A percentile compares a stretch with the other conserved stretches of the same genome.
Conservation (phyloP, 495 filamentous ascomycete species). For the Penicillium pulvis region DNA sequence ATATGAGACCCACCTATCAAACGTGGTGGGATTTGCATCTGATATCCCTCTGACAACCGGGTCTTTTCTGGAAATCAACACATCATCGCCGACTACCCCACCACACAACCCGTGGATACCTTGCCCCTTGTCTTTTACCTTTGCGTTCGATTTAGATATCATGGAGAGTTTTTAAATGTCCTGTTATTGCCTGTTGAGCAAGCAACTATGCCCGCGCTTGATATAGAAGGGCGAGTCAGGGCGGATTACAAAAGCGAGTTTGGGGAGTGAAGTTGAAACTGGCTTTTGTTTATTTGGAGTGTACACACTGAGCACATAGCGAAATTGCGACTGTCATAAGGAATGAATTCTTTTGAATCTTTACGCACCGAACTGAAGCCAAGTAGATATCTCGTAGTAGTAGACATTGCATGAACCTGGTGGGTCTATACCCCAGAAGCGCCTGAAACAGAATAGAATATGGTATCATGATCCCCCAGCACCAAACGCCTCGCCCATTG, state of each 20-base stretch:
- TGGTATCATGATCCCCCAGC: slow-evolving; percentile 32
- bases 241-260: slow-evolving; percentile 25
- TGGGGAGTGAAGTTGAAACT: slow-evolving; percentile 19
- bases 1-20: slow-evolving; percentile 10
- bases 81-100: slow-evolving; percentile 23
- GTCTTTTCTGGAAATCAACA: slow-evolving; percentile 18
- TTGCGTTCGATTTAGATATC: slow-evolving; percentile 73
- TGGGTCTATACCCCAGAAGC: neutral
- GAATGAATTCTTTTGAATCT: slow-evolving; percentile 4
- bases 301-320: slow-evolving; percentile 27
- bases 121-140: slow-evolving; percentile 40
- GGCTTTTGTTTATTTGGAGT: slow-evolving; percentile 19
- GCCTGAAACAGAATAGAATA: slow-evolving; percentile 14
- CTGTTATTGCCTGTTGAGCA: slow-evolving; percentile 59
- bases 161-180: slow-evolving; percentile 56
- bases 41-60: slow-evolving; percentile 5
- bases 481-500: slow-evolving; percentile 23
- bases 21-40: neutral
- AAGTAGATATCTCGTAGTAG: neutral
- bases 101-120: slow-evolving; percentile 19
- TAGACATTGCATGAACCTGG: slow-evolving; percentile 2
- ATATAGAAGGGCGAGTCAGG: slow-evolving; percentile 22
- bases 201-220: slow-evolving; percentile 59
- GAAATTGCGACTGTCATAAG: slow-evolving; percentile 9
- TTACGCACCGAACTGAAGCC: neutral